Evolutionary conservation across 129 eudicot genomes (phyloP), one percentile per base, ranked within the genome.

Genomic region (Heracleum sosnowskyi): DNA sequence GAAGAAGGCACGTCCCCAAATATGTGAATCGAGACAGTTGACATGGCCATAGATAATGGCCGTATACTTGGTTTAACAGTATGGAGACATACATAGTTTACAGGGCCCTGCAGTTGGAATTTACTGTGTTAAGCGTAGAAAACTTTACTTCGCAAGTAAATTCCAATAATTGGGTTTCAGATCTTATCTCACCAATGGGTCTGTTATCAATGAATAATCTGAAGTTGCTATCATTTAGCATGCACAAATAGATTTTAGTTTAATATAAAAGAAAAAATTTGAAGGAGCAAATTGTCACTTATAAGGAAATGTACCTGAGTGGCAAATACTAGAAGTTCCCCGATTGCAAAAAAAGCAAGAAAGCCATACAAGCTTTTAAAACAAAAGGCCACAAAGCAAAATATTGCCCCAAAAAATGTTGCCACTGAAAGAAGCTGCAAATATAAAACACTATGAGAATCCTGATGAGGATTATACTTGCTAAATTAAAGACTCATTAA

Each of bases 1-100:
- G 97, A 83, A 39, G 98, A 95, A 60, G 98, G 98, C 80, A 95
- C 98, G 20, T 91, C 97, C 66, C 98, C 98, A 83, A 95, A 91
- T 11, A 95, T 71, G 82, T 91, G 98, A 85, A 95, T 90, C 3
- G 97, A 83, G 4, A 95, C 98, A 18, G 97, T 95, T 33, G 97
- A 91, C 76, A 95, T 95, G 28, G 98, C 97, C 96, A 95, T 95
- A 24, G 98, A 86, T 76, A 95, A 80, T 5, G 98, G 98, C 74
- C 98, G 74, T 73, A 95, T 73, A 86, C 98, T 92, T 76, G 98
- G 98, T 86, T 89, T 87, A 57, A 95, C 98, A 81, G 88, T 84
- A 82, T 92, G 98, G 40, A 95, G 90, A 73, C 96, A 91, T 29
- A 95, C 92, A 78, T 79, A 95, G 84, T 91, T 95, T 51, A 95